Percentiles rank a stretch among this genome's conserved stretches.
Conservation (phyloP, 345 rosid species). For the Citrus glauca region DNA sequence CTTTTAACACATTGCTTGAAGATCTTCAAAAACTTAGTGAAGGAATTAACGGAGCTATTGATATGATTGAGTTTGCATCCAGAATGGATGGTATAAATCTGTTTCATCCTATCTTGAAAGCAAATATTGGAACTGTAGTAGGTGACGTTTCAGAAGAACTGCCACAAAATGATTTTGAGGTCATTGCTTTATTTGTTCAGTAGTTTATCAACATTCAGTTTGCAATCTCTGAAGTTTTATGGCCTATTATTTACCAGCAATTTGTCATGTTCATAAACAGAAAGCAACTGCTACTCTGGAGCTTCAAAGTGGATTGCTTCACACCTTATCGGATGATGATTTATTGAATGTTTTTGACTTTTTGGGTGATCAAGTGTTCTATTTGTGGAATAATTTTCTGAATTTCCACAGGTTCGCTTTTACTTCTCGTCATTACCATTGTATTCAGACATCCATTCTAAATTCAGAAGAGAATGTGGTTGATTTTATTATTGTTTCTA, state of each 20-base stretch:
- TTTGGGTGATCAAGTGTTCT: constrained; percentile 59
- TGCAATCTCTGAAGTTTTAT: constrained; percentile 10
- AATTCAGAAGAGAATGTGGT: background rate
- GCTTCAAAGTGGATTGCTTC: constrained; percentile 33
- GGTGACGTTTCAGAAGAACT: constrained; percentile 47
- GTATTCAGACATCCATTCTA: background rate
- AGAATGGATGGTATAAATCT: constrained; percentile 42
- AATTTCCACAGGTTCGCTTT: constrained; percentile 75
- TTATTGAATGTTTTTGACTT: constrained; percentile 45
- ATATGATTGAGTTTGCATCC: constrained; percentile 52
- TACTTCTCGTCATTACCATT: constrained; percentile 4
- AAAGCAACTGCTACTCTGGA: constrained; percentile 36
- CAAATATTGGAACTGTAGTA: constrained; percentile 30
- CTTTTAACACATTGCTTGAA: constrained; percentile 59
- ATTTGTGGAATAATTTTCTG: constrained; percentile 76
- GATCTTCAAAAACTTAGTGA: constrained; percentile 66
- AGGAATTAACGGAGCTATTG: constrained; percentile 44
- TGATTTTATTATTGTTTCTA: background rate
- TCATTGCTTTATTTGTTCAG: constrained; percentile 44
- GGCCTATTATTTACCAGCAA: constrained; percentile 2
- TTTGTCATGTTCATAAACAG: constrained; percentile 39
- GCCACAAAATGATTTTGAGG: constrained; percentile 74
- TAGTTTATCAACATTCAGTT: constrained; percentile 6
- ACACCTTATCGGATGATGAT: constrained; percentile 46
- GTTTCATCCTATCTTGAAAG: constrained; percentile 34